Evolutionary conservation across 2,329 filamentous ascomycete genomes (phyloP).

Genomic region (Pseudohalonectria lignicola): DNA sequence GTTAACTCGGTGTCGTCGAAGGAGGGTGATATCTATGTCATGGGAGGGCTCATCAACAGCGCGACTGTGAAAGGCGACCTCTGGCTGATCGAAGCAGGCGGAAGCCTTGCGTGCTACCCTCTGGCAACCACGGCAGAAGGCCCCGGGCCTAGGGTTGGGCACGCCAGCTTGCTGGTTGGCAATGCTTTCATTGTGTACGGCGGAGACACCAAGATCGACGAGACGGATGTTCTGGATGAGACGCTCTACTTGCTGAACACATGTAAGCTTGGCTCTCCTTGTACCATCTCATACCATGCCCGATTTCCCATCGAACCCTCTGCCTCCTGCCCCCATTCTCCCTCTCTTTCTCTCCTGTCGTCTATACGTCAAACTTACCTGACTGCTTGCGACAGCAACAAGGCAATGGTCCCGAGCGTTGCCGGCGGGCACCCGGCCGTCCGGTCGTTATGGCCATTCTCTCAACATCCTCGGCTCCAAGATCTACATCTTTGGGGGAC

Average conservation of each 20-base stretch:
- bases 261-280: slow-evolving; percentile 50
- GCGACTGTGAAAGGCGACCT: slow-evolving; percentile 93
- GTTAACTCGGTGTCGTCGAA: slow-evolving; percentile 90
- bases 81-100: slow-evolving; percentile 92
- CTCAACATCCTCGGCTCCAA: slow-evolving; percentile 94
- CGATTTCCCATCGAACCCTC: too few species aligned
- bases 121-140: slow-evolving; percentile 87
- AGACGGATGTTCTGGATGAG: slow-evolving; percentile 83
- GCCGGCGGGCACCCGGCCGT: slow-evolving; percentile 73
- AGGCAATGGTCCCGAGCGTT: slow-evolving; percentile 95
- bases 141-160: slow-evolving; percentile 87
- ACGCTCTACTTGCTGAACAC: slow-evolving; percentile 95
- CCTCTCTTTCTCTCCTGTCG: not conserved
- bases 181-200: slow-evolving; percentile 99
- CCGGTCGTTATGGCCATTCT: slow-evolving; percentile 90
- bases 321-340: too few species aligned
- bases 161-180: slow-evolving; percentile 86
- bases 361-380: not conserved
- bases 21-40: slow-evolving; percentile 93
- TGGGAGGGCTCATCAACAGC: slow-evolving; percentile 93
- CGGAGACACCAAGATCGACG: slow-evolving; percentile 94
- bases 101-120: slow-evolving; percentile 81
- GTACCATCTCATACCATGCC: too few species aligned
- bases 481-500: slow-evolving; percentile 94
- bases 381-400: slow-evolving; percentile 53